These are phyloP conservation scores for Candida alai DNA, from an alignment of 805 yeast genomes.

Conservation along the genomic window DNA sequence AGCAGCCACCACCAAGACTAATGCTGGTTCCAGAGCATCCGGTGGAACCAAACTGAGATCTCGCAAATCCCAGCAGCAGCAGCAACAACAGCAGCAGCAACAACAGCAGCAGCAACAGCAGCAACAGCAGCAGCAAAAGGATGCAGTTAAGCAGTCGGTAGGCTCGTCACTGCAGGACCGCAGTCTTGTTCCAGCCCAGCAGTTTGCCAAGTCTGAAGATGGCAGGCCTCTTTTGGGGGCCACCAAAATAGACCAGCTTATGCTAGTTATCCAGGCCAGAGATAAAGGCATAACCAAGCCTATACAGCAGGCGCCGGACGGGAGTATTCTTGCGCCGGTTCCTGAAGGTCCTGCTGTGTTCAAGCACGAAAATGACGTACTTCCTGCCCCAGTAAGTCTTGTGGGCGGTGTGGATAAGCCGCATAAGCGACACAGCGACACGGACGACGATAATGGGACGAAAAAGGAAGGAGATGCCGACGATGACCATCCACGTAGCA, in stretches of 20 bases:
- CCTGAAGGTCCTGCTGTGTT: slow-evolving; percentile 5
- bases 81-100: slow-evolving; percentile 2
- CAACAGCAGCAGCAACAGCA: slow-evolving; percentile 3
- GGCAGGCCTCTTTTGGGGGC: slow-evolving; percentile 75
- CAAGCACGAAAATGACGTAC: slow-evolving; percentile 26
- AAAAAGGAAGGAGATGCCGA: slow-evolving; percentile 15
- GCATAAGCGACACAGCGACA: slow-evolving; percentile 18
- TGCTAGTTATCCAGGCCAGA: slow-evolving; percentile 88
- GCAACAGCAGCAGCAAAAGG: slow-evolving; percentile 1
- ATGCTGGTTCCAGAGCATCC: slow-evolving; percentile 3
- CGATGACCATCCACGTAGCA: slow-evolving; percentile 17
- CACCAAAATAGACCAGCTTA: slow-evolving; percentile 84
- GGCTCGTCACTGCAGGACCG: slow-evolving; percentile 1
- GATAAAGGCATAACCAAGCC: slow-evolving; percentile 68
- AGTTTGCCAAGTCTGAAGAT: slow-evolving; percentile 49
- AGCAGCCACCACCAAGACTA: slow-evolving; percentile 11
- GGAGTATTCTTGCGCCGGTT: slow-evolving; percentile 53
- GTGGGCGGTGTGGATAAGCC: slow-evolving; percentile 82
- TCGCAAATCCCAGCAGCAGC: slow-evolving; percentile 3
- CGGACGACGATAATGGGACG: slow-evolving; percentile 16
- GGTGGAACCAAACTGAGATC: slow-evolving; percentile 1
- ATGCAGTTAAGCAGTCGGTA: slow-evolving; percentile 1
- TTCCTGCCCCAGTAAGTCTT: slow-evolving; percentile 54
- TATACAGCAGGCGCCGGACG: slow-evolving; percentile 65
- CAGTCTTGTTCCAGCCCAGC: slow-evolving; percentile 43